These are phyloP conservation scores for Fusarium paranaense DNA, from an alignment of 2,329 filamentous ascomycete genomes.

Conservation along the genomic window DNA sequence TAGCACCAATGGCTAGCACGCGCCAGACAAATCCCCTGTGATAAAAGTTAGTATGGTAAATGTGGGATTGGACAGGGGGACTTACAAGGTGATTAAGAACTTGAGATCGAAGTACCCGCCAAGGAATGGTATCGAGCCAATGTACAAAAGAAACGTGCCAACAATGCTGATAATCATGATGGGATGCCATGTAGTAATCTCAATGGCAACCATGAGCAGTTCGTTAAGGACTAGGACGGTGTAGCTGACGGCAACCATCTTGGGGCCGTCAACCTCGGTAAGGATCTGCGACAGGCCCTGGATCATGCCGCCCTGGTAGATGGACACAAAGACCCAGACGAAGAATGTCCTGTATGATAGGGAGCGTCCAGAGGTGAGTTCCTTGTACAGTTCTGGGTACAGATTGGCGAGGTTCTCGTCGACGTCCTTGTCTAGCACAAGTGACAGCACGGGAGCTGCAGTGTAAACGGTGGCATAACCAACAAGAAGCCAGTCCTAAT, in stretches of 20 bases:
- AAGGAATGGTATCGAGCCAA: constrained; percentile 86
- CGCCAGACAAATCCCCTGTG: constrained; percentile 87
- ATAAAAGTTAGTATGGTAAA: neutral
- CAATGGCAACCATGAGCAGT: constrained; percentile 95
- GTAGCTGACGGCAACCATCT: constrained; percentile 92
- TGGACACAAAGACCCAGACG: constrained; percentile 92
- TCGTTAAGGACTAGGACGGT: constrained; percentile 94
- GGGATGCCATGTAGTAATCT: constrained; percentile 97
- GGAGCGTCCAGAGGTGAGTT: constrained; percentile 88
- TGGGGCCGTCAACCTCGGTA: constrained; percentile 77
- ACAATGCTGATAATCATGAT: constrained; percentile 88
- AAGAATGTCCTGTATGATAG: constrained; percentile 96
- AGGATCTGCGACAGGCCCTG: constrained; percentile 94
- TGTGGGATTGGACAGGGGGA: constrained; percentile 13
- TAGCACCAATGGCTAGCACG: constrained; percentile 80
- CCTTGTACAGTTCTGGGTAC: constrained; percentile 97
- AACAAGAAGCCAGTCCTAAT: constrained; percentile 90
- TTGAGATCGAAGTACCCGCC: constrained; percentile 88
- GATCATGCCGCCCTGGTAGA: constrained; percentile 96
- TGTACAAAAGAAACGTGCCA: constrained; percentile 84
- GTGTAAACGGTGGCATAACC: constrained; percentile 98
- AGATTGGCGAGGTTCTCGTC: constrained; percentile 93
- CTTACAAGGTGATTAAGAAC: constrained; percentile 79
- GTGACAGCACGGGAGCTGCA: constrained; percentile 89
- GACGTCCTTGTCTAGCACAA: constrained; percentile 95